These are phyloP conservation scores for Ustilaginoidea virens DNA, from an alignment of 2,329 filamentous ascomycete species.

Conservation along the genomic window DNA sequence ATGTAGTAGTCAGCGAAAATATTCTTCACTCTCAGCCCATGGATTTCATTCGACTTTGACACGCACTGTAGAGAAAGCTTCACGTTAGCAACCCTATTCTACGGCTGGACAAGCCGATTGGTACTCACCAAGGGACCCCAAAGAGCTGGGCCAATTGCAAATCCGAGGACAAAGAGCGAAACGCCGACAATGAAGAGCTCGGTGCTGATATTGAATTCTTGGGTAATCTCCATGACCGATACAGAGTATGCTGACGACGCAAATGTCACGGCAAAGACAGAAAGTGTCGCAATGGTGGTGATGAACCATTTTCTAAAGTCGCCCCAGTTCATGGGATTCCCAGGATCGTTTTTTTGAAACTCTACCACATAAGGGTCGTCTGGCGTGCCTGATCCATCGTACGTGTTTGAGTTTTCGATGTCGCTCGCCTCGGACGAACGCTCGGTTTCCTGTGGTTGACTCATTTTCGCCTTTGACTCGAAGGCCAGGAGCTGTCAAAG, in stretches of 20 bases:
- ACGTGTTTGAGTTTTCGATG: too few species aligned
- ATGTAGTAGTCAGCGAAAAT: too few species aligned
- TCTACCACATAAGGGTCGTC: not conserved
- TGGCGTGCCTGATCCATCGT: not conserved
- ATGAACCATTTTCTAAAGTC: not conserved
- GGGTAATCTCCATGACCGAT: conserved; percentile 34
- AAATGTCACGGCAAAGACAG: not conserved
- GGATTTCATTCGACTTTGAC: too few species aligned
- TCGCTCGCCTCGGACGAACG: too few species aligned
- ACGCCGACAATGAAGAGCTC: conserved; percentile 57
- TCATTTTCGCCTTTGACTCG: too few species aligned
- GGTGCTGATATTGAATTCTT: conserved; percentile 51
- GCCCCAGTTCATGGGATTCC: not conserved
- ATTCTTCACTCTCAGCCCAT: too few species aligned
- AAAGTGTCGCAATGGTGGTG: not conserved
- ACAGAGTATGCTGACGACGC: not conserved
- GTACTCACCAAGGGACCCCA: conserved; percentile 35
- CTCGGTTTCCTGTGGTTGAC: too few species aligned
- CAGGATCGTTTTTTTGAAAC: not conserved
- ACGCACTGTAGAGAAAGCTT: too few species aligned
- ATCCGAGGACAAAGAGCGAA: conserved; percentile 42
- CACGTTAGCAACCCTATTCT: too few species aligned
- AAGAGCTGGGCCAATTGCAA: conserved; percentile 37
- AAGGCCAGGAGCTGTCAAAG: too few species aligned
- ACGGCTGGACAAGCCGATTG: too few species aligned